phyloP scores from a whole-genome alignment of 2,329 filamentous ascomycete species.

The Phyllosticta capitalensis region DNA sequence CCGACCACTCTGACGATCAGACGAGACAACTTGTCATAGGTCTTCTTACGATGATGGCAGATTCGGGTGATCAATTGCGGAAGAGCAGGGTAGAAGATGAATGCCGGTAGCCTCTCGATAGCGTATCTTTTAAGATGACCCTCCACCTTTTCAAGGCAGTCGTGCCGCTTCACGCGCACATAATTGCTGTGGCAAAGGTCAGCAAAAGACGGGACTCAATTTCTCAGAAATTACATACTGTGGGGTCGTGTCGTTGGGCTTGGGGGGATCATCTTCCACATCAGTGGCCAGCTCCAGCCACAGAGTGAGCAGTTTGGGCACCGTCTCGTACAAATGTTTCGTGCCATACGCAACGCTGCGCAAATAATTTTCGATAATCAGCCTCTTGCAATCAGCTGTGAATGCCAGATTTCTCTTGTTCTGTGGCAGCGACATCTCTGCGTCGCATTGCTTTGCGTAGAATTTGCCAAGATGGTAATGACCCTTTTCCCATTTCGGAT shows the following conservation, averaged over 20 bases:
- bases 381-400: conserved; percentile 69
- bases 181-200: conserved; percentile 19
- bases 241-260: conserved; percentile 18
- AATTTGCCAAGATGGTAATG: conserved; percentile 96
- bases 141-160: conserved; percentile 57
- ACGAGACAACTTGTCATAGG: conserved; percentile 65
- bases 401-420: conserved; percentile 53
- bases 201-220: not conserved
- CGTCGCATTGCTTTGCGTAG: conserved; percentile 92
- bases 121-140: conserved; percentile 72
- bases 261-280: conserved; percentile 39
- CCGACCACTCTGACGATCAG: conserved; percentile 83
- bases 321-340: conserved; percentile 91
- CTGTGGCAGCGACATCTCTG: conserved; percentile 66
- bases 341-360: conserved; percentile 79
- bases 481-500: conserved; percentile 79
- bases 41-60: conserved; percentile 68
- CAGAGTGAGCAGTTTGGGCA: conserved; percentile 82
- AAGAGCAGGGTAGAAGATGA: conserved; percentile 72
- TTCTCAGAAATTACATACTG: conserved; percentile 11
- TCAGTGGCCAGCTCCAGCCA: conserved; percentile 88
- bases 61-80: conserved; percentile 96
- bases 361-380: conserved; percentile 90
- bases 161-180: conserved; percentile 47
- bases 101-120: conserved; percentile 54